Evolutionary conservation across 2,329 filamentous ascomycete species (phyloP), one percentile per base, ranked within the genome.

Genomic region (Colletotrichum lindemuthianum): DNA sequence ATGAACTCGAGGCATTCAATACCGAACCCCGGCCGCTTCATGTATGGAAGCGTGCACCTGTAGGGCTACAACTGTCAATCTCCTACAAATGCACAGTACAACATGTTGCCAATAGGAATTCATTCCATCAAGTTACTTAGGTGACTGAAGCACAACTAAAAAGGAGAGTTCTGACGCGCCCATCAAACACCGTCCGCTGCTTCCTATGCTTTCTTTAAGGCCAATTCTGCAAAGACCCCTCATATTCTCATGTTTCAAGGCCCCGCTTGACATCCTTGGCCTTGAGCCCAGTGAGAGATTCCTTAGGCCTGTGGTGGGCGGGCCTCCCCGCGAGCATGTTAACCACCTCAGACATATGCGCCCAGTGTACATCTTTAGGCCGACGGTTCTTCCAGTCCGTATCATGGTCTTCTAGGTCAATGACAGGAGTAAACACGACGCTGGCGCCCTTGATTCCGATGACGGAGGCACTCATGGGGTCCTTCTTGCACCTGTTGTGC

Each of bases 381-480:
- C 96, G 85, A 54, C 96, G 85, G 77, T 96, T 93, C 69, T 89
- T 87, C 96, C 96, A 99, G 80, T 99, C 95, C 4, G 96, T 98
- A 72, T 94, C 92, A 32, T 88, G 86, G 70, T 88, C 87, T 81
- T 98, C 96, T 8, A 98, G 85, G 47, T 87, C 85, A 72, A 89
- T 86, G 86, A 98, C 92, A 0, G 91, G 84, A 8, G 88, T 90
- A 77, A 98, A 97, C n/a, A 94, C 88, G 9, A 99, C 92, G 72
- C 91, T 89, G 1, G 93, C 93, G 24, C 94, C 94, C 78, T 92
- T 90, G 75, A 99, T 95, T 33, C 96, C 96, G 72, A 99, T 98
- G 43, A 99, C 93, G 0, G 88, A 84, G 3, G 90, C 85, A 57
- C 90, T 93, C 76, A 90, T 81, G 5, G 90, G 86, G 73, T 97